Evolutionary conservation across 1,284 basidiomycete species (phyloP).

Genomic region (Moniliella sp.): DNA sequence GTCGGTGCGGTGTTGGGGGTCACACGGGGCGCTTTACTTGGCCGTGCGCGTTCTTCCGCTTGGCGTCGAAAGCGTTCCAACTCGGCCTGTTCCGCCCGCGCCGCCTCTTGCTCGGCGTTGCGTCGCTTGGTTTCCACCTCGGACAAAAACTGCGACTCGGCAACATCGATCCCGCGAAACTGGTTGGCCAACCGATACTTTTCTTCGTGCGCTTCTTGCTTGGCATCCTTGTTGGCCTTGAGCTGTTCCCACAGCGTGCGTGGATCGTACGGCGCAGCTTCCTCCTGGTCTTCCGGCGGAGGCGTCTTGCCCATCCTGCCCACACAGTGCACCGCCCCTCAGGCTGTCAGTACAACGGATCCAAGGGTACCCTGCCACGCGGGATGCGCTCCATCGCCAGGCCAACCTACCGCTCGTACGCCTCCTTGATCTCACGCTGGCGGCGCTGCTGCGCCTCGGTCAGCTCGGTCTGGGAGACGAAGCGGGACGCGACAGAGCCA

Average conservation of each 20-base stretch:
- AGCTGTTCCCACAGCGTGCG: slow-evolving; percentile 55
- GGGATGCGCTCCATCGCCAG: neutral
- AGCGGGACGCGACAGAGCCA: slow-evolving; percentile 31
- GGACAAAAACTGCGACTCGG: slow-evolving; percentile 17
- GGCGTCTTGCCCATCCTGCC: slow-evolving; percentile 40
- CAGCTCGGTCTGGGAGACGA: slow-evolving; percentile 51
- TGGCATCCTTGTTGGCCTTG: slow-evolving; percentile 16
- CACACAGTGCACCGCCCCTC: neutral
- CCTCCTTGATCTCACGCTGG: slow-evolving; percentile 74
- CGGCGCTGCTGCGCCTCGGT: slow-evolving; percentile 53
- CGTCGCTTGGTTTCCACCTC: slow-evolving; percentile 8
- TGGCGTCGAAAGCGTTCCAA: slow-evolving; percentile 8
- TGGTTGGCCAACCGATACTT: slow-evolving; percentile 22
- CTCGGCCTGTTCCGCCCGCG: slow-evolving; percentile 7
- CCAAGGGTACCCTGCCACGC: neutral
- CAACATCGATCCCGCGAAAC: slow-evolving; percentile 27
- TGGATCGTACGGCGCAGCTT: slow-evolving; percentile 55
- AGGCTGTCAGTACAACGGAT: too few relatives aligned
- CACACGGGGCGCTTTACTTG: too few relatives aligned
- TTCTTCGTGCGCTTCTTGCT: slow-evolving; percentile 21
- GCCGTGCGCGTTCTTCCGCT: neutral
- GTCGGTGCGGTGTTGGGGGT: too few relatives aligned
- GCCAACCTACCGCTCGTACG: slow-evolving; percentile 53
- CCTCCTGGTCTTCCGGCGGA: slow-evolving; percentile 53
- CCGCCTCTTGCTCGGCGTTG: slow-evolving; percentile 5